These are phyloP conservation scores for Boletus rufocinnamomeus DNA, from an alignment of 768 basidiomycete genomes.

Conservation along the genomic window DNA sequence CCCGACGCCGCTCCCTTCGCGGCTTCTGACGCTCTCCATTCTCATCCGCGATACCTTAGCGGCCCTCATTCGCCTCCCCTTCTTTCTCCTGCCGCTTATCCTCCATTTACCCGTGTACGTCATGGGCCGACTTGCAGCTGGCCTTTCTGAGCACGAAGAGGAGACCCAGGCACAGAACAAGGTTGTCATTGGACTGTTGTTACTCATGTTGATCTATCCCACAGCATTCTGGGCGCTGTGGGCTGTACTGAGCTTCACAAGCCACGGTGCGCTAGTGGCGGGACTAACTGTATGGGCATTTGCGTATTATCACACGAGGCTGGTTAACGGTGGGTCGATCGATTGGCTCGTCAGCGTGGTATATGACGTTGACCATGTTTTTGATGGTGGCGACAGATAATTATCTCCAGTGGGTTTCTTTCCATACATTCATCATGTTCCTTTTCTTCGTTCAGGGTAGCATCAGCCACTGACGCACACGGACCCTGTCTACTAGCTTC, in stretches of 20 bases:
- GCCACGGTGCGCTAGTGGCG: slow-evolving; percentile 72
- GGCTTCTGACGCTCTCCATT: slow-evolving; percentile 75
- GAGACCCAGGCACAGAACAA: slow-evolving; percentile 98
- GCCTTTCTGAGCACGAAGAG: slow-evolving; percentile 80
- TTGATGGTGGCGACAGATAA: slow-evolving; percentile 47
- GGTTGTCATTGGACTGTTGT: slow-evolving; percentile 81
- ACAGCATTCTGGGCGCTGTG: slow-evolving; percentile 84
- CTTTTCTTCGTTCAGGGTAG: slow-evolving; percentile 15
- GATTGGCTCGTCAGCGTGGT: slow-evolving; percentile 21
- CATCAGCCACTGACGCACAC: slow-evolving; percentile 23
- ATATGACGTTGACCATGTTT: slow-evolving; percentile 22
- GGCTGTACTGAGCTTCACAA: slow-evolving; percentile 77
- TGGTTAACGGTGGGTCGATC: slow-evolving; percentile 75
- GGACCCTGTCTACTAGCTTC: slow-evolving; percentile 46
- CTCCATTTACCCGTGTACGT: slow-evolving; percentile 85
- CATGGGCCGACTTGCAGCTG: slow-evolving; percentile 74
- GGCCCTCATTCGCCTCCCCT: slow-evolving; percentile 74
- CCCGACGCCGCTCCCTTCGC: slow-evolving; percentile 73
- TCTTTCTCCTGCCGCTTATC: slow-evolving; percentile 85
- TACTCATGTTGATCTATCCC: slow-evolving; percentile 76
- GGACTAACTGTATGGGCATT: slow-evolving; percentile 71
- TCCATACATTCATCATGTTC: background rate
- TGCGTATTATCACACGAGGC: slow-evolving; percentile 79
- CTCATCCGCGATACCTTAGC: slow-evolving; percentile 78
- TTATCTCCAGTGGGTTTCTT: slow-evolving; percentile 67